These are phyloP conservation scores for Pelomyxa schiedti DNA, from an alignment of 78 protist genomes.

Conservation along the genomic window DNA sequence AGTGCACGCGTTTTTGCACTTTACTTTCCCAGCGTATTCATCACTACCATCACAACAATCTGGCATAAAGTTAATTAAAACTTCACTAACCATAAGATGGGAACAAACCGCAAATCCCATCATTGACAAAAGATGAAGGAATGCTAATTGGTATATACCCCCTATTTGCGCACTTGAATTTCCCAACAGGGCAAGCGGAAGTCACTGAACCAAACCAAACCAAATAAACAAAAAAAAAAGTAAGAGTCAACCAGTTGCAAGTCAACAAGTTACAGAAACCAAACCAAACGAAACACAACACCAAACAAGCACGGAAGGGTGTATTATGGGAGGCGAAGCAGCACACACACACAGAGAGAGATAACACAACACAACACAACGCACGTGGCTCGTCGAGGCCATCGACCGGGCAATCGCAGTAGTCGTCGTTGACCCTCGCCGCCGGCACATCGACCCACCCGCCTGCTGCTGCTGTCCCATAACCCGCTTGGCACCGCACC, in stretches of 20 bases:
- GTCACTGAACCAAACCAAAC: slow-evolving; percentile 1
- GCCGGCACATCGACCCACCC: too few species aligned
- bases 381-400: slow-evolving; percentile 56
- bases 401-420: slow-evolving; percentile 54
- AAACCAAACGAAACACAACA: background rate
- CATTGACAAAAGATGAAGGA: slow-evolving; percentile 36
- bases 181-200: background rate
- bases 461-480: too few species aligned
- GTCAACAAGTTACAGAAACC: background rate
- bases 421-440: slow-evolving; percentile 48
- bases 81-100: too few species aligned
- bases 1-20: background rate
- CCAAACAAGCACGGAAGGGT: background rate
- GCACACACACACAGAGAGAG: too few species aligned
- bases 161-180: slow-evolving; percentile 24
- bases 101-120: slow-evolving; percentile 37
- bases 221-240: background rate
- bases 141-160: background rate
- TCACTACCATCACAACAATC: slow-evolving; percentile 14
- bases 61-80: background rate
- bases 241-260: background rate
- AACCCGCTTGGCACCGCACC: too few species aligned
- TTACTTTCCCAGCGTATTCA: background rate
- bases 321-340: background rate
- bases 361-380: background rate